Base-by-base conservation (phyloP, 2,329 filamentous ascomycete genomes). In the Penicillium sp. region DNA sequence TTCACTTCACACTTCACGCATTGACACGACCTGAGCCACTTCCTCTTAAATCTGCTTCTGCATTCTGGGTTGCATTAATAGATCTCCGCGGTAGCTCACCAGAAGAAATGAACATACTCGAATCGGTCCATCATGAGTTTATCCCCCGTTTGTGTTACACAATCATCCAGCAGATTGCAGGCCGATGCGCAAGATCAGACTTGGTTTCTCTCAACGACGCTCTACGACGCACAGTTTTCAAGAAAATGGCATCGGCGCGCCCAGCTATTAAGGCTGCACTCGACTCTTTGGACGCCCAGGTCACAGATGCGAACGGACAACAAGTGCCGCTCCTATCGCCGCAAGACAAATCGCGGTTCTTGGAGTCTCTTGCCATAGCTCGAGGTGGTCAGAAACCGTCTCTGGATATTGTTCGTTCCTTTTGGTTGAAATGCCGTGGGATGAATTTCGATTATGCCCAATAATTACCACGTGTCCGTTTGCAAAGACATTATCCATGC, bases 381-480 rank as follows among this genome's bases (percentile, higher is more conserved):
- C 66, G 77, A 50, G 76, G 76, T 39, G 67, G 68, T 24, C 66
- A 62, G 52, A 50, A 71, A 44, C 70, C 69, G 34, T 78, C 76
- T 5, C 66, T 69, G 50, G 69, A 75, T 35, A 57, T 77, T 55
- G 72, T 75, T 18, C 73, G 71, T 31, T 62, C 72, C 2, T 78
- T 78, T 55, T 79, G 77, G 77, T 59, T 78, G 22, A 72, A 72
- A 53, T 78, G 76, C 58, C 72, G 75, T 22, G 76, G 77, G 2
- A 67, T 71, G 52, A 69, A 69, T 8, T 77, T 76, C 61, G 72
- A 73, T 51, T 77, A 77, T 64, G 63, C 68, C 46, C 64, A 69
- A 34, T 72, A n/a, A 52, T 46, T n/a, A n/a, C n/a, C n/a, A n/a
- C n/a, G n/a, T n/a, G n/a, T n/a, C n/a, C n/a, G n/a, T n/a, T n/a